Base-by-base conservation (phyloP, 2,329 filamentous ascomycete species). In the Dactylellina haptotyla region DNA sequence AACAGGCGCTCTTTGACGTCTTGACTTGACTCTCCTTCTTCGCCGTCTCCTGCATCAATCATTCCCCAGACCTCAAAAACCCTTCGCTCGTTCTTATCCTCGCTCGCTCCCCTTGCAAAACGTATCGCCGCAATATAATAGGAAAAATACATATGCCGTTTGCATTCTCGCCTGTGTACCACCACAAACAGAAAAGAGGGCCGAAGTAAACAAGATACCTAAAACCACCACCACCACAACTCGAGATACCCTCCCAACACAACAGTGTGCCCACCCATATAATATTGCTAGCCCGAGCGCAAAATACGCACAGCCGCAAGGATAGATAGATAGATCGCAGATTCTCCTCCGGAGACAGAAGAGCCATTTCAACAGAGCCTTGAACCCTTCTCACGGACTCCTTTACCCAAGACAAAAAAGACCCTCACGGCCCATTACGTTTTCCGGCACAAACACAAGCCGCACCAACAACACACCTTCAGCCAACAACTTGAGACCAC, bases 1-100 rank as follows among this genome's bases (percentile, higher is more conserved):
- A 46, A 46, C 46, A 53, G 50, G 46, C 65, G 69, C 66, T 74
- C 73, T 71, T 73, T 75, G 75, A 64, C 37, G 37, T 45, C 61
- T 66, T 58, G 62, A 66, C 62, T 56, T 30, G 14, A 41, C 39
- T 48, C 32, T 59, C 57, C 50, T 63, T 56, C 61, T 71, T 53
- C 45, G 25, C 20, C 50, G 53, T 45, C 26, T 43, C 32, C 58
- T 25, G n/a, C 41, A 20, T n/a, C n/a, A n/a, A n/a, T n/a, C n/a
- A n/a, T n/a, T n/a, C n/a, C n/a, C n/a, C n/a, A n/a, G n/a, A n/a
- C n/a, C n/a, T n/a, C n/a, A n/a, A n/a, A n/a, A n/a, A n/a, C n/a
- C n/a, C n/a, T n/a, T n/a, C n/a, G n/a, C n/a, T n/a, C n/a, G n/a
- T n/a, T n/a, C n/a, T n/a, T n/a, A n/a, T n/a, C n/a, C n/a, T n/a